A percentile compares a stretch with the other conserved stretches of the same genome.
These are phyloP conservation scores for Trichomonascaceae sp. DNA, from an alignment of 1,139 yeast species.

Conservation along the genomic window DNA sequence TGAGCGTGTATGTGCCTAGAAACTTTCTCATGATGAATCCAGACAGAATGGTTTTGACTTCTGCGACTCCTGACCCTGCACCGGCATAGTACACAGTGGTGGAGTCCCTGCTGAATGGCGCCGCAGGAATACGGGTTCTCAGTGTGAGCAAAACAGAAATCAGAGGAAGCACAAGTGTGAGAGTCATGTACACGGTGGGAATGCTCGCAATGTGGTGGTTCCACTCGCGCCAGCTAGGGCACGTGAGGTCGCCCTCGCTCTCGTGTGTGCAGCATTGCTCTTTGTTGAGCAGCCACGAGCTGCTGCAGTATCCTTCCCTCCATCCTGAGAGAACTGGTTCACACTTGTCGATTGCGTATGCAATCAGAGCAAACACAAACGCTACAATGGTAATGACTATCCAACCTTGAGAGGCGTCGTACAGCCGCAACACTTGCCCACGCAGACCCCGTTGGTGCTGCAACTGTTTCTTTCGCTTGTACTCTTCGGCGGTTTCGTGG, in stretches of 20 bases:
- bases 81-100: constrained; percentile 35
- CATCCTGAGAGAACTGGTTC: constrained; percentile 42
- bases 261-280: constrained; percentile 29
- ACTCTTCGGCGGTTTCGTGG: constrained; percentile 37
- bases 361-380: constrained; percentile 37
- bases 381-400: constrained; percentile 37
- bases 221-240: not conserved
- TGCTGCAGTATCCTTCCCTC: constrained; percentile 41
- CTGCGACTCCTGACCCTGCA: constrained; percentile 55
- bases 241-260: constrained; percentile 7
- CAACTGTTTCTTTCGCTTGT: constrained; percentile 33
- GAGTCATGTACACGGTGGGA: constrained; percentile 22
- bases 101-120: not conserved
- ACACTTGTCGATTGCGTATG: constrained; percentile 37
- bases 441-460: constrained; percentile 24
- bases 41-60: constrained; percentile 31
- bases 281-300: constrained; percentile 25
- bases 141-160: constrained; percentile 37
- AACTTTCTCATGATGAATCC: constrained; percentile 31
- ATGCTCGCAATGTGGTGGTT: not conserved
- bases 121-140: constrained; percentile 29
- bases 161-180: constrained; percentile 34
- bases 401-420: constrained; percentile 35
- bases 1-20: constrained; percentile 41
- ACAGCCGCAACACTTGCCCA: constrained; percentile 22